Base-by-base conservation (phyloP, 495 filamentous ascomycete species). In the Platismatia glauca region DNA sequence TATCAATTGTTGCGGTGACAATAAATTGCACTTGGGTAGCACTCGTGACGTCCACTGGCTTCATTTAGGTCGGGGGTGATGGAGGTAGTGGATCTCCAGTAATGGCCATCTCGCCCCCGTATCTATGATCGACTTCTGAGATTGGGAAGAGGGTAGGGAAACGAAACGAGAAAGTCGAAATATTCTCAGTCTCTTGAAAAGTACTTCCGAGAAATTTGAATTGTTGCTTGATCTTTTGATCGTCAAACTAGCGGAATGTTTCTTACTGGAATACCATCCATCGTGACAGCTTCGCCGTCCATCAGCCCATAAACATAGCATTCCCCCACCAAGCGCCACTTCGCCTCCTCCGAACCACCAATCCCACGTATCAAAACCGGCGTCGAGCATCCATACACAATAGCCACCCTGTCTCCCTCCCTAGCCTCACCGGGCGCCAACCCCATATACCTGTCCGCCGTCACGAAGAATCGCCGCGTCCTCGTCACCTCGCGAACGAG, bases 301-400 rank as follows among this genome's bases (percentile, higher is more conserved):
- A 58, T 44, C 8, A 58, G 57, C 4, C 57, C 57, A 44, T 58
- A 58, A 18, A 20, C 37, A 44, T 58, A 58, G 20, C 38, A 58
- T 20, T 58, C 57, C n/a, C 57, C 57, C 27, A 58, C 38, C 34
- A 39, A 29, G 22, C 8, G 34, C 57, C 38, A 58, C 4, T 27
- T n/a, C 20, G 12, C n/a, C n/a, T n/a, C 34, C 57, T 44, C 38
- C 18, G 12, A 20, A 38, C 13, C 38, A 4, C 31, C 57, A n/a
- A 27, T 12, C 13, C 7, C n/a, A 9, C 38, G 57, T 4, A 58
- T 27, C 12, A 58, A 27, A 41, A 44, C 35, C 16, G 57, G 38
- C 0, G 29, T 41, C 34, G 57, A 41, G 38, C 38, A 58, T 3
- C 57, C 57, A 43, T 29, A 41, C 2, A 58, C 1, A 29, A 58